Conservation (phyloP, 371 early-diverging fungal species). For the Mortierella sp. region DNA sequence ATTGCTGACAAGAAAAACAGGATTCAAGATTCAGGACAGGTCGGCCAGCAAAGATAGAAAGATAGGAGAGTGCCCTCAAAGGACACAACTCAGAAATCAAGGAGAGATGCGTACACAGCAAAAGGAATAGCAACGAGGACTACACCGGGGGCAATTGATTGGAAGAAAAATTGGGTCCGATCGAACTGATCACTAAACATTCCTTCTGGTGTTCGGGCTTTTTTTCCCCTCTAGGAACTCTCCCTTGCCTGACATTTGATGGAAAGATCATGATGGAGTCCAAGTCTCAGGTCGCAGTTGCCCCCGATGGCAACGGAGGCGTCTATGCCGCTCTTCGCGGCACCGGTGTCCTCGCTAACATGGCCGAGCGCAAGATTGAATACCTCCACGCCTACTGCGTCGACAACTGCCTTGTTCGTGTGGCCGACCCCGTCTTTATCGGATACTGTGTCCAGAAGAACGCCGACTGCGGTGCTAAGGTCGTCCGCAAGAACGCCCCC, state of each 20-base stretch:
- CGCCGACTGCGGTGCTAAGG: conserved; percentile 95
- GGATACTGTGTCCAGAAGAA: conserved; percentile 85
- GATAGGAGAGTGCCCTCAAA: not conserved
- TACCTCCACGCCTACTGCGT: conserved; percentile 95
- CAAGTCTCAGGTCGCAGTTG: conserved; percentile 78
- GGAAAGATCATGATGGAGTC: conserved; percentile 88
- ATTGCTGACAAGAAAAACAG: not conserved
- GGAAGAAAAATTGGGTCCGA: not conserved
- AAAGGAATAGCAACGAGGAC: conserved; percentile 57
- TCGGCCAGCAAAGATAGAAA: not conserved
- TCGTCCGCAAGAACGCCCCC: conserved; percentile 86
- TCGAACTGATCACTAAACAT: conserved; percentile 55
- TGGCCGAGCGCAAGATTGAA: conserved; percentile 80
- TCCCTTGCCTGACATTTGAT: conserved; percentile 49
- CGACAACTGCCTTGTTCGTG: conserved; percentile 94
- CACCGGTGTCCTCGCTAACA: conserved; percentile 81
- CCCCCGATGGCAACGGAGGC: conserved; percentile 94
- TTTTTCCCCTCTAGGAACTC: conserved; percentile 18
- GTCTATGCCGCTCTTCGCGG: conserved; percentile 86
- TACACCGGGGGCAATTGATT: not conserved
- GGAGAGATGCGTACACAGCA: not conserved
- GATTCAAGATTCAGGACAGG: not conserved
- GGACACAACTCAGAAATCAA: not conserved
- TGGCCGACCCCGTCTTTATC: conserved; percentile 94
- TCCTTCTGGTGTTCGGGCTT: conserved; percentile 11